Conservation (phyloP, 1,284 basidiomycete genomes). For the Filobasidium uniguttulatum region DNA sequence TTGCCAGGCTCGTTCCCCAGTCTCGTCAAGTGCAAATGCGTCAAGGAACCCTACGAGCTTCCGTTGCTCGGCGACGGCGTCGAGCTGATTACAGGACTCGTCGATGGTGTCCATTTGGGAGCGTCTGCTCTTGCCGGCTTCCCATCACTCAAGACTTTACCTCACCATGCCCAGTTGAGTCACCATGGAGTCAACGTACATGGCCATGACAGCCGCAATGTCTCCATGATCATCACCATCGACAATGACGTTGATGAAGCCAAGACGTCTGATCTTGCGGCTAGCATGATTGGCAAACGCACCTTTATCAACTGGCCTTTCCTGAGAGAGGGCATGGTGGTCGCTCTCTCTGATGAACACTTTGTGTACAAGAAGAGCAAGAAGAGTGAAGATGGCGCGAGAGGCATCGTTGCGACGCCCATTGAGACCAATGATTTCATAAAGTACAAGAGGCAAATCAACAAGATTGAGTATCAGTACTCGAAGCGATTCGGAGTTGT, state of each 20-base stretch:
- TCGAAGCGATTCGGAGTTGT: constrained; percentile 82
- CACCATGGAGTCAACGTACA: constrained; percentile 89
- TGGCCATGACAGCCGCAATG: constrained; percentile 74
- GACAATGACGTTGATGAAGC: constrained; percentile 56
- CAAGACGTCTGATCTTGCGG: constrained; percentile 61
- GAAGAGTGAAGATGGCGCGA: constrained; percentile 42
- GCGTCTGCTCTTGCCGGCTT: constrained; percentile 82
- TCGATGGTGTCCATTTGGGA: constrained; percentile 79
- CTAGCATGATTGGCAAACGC: constrained; percentile 58
- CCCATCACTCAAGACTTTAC: constrained; percentile 82
- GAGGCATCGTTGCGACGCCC: constrained; percentile 52
- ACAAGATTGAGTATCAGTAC: constrained; percentile 68
- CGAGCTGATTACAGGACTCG: constrained; percentile 70
- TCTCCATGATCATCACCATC: constrained; percentile 82
- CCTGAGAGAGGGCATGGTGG: constrained; percentile 77
- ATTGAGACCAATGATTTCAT: constrained; percentile 53
- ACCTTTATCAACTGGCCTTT: constrained; percentile 88
- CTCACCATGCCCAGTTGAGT: constrained; percentile 60
- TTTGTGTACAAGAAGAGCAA: constrained; percentile 68
- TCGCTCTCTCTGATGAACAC: constrained; percentile 70
- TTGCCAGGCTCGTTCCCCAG: constrained; percentile 89
- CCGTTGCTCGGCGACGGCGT: constrained; percentile 72
- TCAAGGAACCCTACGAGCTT: constrained; percentile 65
- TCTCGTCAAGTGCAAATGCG: constrained; percentile 65
- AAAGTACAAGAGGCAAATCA: constrained; percentile 63